Percentiles rank a stretch among this genome's conserved stretches.
Evolutionary conservation across 805 yeast species (phyloP).

Genomic region (Metschnikowia picachoensis): DNA sequence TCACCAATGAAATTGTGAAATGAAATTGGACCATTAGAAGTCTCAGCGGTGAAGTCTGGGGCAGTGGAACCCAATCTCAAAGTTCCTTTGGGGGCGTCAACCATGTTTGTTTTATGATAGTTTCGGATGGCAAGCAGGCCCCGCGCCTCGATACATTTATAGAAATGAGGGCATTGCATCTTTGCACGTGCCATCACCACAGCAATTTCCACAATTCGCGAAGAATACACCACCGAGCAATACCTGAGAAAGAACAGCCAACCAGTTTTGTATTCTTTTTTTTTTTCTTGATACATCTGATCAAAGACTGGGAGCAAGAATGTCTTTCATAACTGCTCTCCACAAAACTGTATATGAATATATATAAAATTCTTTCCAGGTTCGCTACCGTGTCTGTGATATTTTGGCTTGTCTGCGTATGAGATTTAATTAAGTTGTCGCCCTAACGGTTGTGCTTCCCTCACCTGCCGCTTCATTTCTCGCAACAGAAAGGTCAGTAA

Average conservation of each 20-base stretch:
- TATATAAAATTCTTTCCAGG: too few species aligned
- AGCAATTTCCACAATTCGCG: conserved; percentile 1
- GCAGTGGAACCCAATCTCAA: conserved; percentile 77
- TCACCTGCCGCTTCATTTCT: too few species aligned
- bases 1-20: conserved; percentile 86
- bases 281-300: too few species aligned
- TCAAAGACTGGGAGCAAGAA: too few species aligned
- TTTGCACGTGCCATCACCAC: conserved; percentile 21
- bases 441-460: too few species aligned
- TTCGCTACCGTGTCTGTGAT: too few species aligned
- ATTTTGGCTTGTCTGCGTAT: too few species aligned
- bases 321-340: too few species aligned
- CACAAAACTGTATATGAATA: too few species aligned
- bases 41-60: conserved; percentile 81
- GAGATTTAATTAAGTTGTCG: too few species aligned
- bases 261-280: too few species aligned
- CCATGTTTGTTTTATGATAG: conserved; percentile 5
- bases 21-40: conserved; percentile 78
- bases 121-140: not conserved
- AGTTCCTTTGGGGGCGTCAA: conserved; percentile 20
- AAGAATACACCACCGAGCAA: not conserved
- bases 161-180: conserved; percentile 14
- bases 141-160: not conserved
- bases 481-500: too few species aligned
- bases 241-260: not conserved